Evolutionary conservation across 805 yeast genomes (phyloP).

Genomic region (Wickerhamomyces hampshirensis): DNA sequence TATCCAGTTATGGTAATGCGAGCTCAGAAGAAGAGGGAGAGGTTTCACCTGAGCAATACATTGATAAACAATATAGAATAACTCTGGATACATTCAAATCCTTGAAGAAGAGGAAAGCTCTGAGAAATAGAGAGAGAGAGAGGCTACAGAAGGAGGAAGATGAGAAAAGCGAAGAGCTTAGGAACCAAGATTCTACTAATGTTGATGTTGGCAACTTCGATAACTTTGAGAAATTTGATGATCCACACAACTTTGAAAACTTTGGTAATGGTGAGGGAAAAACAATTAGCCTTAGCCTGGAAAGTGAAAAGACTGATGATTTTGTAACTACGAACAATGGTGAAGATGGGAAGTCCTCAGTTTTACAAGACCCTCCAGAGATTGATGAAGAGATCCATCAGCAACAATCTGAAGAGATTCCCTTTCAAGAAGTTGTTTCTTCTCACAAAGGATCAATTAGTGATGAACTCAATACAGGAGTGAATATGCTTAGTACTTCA

Average conservation of each 20-base stretch:
- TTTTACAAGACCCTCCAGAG: too few species aligned
- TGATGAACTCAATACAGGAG: too few species aligned
- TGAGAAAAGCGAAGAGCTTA: conserved; percentile 7
- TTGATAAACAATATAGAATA: conserved; percentile 28
- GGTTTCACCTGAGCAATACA: conserved; percentile 20
- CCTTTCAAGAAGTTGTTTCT: too few species aligned
- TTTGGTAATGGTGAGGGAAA: conserved; percentile 7
- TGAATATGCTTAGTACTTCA: too few species aligned
- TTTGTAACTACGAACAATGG: neutral
- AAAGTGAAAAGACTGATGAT: neutral
- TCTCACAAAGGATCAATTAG: too few species aligned
- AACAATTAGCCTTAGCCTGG: too few species aligned
- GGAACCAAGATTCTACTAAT: conserved; percentile 4
- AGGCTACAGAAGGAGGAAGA: conserved; percentile 11
- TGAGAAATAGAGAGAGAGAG: conserved; percentile 24
- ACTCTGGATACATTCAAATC: conserved; percentile 27
- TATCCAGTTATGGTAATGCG: neutral
- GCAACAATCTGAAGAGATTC: too few species aligned
- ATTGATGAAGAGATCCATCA: too few species aligned
- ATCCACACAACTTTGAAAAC: conserved; percentile 29
- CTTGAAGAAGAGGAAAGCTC: conserved; percentile 30
- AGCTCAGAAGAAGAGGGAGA: neutral
- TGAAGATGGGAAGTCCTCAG: neutral
- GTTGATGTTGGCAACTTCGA: conserved; percentile 14
- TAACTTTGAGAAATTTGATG: conserved; percentile 23